Evolutionary conservation across 2,329 filamentous ascomycete species (phyloP).

Genomic region (Cytospora leucostoma): DNA sequence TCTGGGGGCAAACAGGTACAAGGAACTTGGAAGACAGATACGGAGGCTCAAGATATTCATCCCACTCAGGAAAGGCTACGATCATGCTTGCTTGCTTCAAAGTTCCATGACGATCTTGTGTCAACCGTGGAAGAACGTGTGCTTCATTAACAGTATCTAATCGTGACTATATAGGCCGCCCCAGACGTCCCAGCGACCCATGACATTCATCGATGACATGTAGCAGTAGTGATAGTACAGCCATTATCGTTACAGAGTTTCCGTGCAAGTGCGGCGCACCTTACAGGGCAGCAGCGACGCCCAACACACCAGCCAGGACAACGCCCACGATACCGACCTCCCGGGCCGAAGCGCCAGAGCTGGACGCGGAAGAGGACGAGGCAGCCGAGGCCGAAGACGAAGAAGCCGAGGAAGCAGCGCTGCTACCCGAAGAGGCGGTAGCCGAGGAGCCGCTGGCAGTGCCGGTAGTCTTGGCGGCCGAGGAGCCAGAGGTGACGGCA

Average conservation of each 20-base stretch:
- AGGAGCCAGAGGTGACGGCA: slow-evolving; percentile 4
- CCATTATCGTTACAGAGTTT: neutral
- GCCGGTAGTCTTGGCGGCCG: too few relatives aligned
- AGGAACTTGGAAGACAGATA: too few relatives aligned
- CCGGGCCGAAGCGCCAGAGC: slow-evolving; percentile 15
- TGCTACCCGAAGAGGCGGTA: slow-evolving; percentile 3
- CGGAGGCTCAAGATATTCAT: too few relatives aligned
- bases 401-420: slow-evolving; percentile 10
- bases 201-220: neutral
- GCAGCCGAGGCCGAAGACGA: slow-evolving; percentile 5
- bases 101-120: neutral
- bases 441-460: slow-evolving; percentile 2
- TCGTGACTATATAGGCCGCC: slow-evolving; percentile 2
- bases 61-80: neutral
- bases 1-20: too few relatives aligned
- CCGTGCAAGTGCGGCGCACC: too few relatives aligned
- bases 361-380: slow-evolving; percentile 9
- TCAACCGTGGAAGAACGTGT: neutral
- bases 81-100: too few relatives aligned
- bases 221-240: neutral
- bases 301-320: slow-evolving; percentile 23
- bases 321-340: slow-evolving; percentile 20
- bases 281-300: slow-evolving; percentile 23
- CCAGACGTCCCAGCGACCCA: neutral
- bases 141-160: slow-evolving; percentile 7